Evolutionary conservation across 768 basidiomycete genomes (phyloP), one percentile per base, ranked within the genome.

Genomic region (Trametes cinnabarina): DNA sequence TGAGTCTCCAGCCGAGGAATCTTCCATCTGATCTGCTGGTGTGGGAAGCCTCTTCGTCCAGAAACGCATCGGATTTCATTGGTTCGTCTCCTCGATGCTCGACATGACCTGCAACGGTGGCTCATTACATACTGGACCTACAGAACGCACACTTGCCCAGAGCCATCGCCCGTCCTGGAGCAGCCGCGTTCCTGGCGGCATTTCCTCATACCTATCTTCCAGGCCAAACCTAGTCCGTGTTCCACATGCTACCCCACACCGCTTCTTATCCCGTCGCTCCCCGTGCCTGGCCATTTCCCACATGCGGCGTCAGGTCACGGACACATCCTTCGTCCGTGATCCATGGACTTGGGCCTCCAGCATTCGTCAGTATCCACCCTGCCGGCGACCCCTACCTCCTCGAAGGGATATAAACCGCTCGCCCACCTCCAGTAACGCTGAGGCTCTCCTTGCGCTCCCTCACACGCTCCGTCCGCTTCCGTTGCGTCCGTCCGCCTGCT

Each of bases 391-490:
- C 37, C 14, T 34, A 15, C 11, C 37, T n/a, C 9, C 15, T 5
- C 37, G 5, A 15, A n/a, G 19, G 9, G 41, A 51, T 58, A 58
- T 58, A 58, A 58, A 23, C n/a, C 20, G 28, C 20, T n/a, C 17
- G 15, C 17, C n/a, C 35, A 15, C 26, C 34, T 37, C 47, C 43
- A 30, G 35, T 20, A n/a, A 30, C 35, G 7, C 23, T 25, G 57
- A 58, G 57, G 50, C 22, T 39, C 51, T 43, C 44, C 41, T 41
- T 40, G 46, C 23, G n/a, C 26, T 23, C 34, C 44, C 57, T 23
- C 43, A 34, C 51, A 53, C 57, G 23, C 26, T 26, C 15, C 39
- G 39, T 39, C 43, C 46, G 49, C 51, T 19, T 20, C 7, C 58
- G 15, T 42, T 26, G 25, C 42, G 53, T 42, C 35, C 7, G 54